Conservation (phyloP, 1,139 yeast genomes). For the Yamadazyma aaseri region DNA sequence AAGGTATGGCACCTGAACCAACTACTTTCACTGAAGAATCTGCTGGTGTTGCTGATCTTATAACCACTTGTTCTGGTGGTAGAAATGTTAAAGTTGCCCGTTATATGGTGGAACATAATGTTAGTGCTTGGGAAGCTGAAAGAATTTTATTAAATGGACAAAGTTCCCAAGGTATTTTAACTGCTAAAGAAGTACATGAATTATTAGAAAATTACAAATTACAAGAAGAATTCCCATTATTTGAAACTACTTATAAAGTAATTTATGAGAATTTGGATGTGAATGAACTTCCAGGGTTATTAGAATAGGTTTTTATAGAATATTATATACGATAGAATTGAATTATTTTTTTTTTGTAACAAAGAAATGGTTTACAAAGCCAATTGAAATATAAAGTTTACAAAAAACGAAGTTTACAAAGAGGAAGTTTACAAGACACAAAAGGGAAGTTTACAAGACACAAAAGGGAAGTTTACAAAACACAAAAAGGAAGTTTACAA, state of each 20-base stretch:
- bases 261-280: constrained; percentile 63
- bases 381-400: too few species aligned
- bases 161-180: constrained; percentile 48
- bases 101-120: constrained; percentile 48
- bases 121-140: constrained; percentile 44
- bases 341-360: too few species aligned
- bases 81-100: constrained; percentile 50
- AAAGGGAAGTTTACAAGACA: too few species aligned
- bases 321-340: too few species aligned
- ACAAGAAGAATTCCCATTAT: constrained; percentile 45
- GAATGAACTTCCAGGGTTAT: constrained; percentile 33
- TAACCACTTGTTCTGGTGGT: constrained; percentile 51
- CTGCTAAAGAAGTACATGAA: constrained; percentile 50
- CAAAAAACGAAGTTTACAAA: too few species aligned
- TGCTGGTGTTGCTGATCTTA: constrained; percentile 52
- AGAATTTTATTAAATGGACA: constrained; percentile 48
- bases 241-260: constrained; percentile 74
- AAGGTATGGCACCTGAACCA: constrained; percentile 49
- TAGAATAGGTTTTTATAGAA: constrained; percentile 17
- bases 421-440: too few species aligned
- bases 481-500: too few species aligned
- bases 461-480: too few species aligned
- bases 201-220: constrained; percentile 52
- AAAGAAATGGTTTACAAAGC: too few species aligned
- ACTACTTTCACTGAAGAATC: constrained; percentile 49